Base-by-base conservation (phyloP, 192 early-diverging fungal genomes). In the Cladochytrium replicatum region DNA sequence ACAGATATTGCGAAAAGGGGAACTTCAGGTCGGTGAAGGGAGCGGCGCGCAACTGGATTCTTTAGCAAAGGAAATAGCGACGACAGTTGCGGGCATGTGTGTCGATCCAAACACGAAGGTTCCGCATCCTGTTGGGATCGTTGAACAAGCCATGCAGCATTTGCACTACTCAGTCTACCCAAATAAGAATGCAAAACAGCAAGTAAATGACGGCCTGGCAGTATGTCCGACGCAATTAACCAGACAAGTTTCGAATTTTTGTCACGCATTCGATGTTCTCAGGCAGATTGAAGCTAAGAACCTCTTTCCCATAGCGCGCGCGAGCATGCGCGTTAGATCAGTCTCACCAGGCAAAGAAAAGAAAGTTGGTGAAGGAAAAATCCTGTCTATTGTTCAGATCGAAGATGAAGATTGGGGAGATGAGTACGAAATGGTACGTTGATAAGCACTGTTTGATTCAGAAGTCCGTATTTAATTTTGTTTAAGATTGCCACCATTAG, bases 141-240 rank as follows among this genome's bases (percentile, higher is more conserved):
- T 99, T 45, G 96, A 99, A 69, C 95, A 97, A 71, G 84, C 91
- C 29, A 90, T 99, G 87, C 67, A 70, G 0, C 92, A 97, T 47
- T 67, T 99, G 23, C 93, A 97, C 54, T 83, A 87, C 50, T 86
- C 82, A 42, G 78, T 96, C 50, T 88, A 95, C 58, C 82, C 86
- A 3, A 93, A 88, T 50, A 68, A 78, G 19, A 86, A 75, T 47
- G 82, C 88, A 11, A 99, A 99, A 61, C 86, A 85, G 48, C 87
- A 89, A 63, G 74, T 77, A 65, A 26, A 23, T 32, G 15, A 4
- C n/a, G n/a, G n/a, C n/a, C n/a, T n/a, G n/a, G n/a, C n/a, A n/a
- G n/a, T n/a, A n/a, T n/a, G n/a, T n/a, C n/a, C n/a, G n/a, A n/a
- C n/a, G n/a, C n/a, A n/a, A n/a, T n/a, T n/a, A n/a, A n/a, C n/a